Evolutionary conservation across 805 yeast genomes (phyloP), one percentile per base, ranked within the genome.

Genomic region (Lachancea waltii): DNA sequence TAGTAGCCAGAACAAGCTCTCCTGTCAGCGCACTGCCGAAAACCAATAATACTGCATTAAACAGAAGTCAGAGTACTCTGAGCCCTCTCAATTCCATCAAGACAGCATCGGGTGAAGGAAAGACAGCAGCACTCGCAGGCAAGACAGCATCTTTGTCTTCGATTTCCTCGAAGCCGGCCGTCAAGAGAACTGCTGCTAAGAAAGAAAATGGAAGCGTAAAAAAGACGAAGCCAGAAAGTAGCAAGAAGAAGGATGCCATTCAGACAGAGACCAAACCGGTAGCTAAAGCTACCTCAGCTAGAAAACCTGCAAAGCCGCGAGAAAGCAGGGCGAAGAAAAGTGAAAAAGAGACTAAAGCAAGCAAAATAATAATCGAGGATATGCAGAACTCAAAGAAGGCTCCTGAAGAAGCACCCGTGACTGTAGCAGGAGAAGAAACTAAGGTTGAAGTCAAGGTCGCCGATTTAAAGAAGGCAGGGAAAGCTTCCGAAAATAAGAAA

Each of bases 1-100:
- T 50, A 20, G 41, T 51, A 7, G 56, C 56, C 8, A 44, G 53
- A 30, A 47, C 47, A 19, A 48, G 43, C 27, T 49, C 56, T 5
- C 56, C 56, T 10, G 53, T 49, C 8, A 42, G 30, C 24, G 15
- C 16, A n/a, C 19, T 23, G n/a, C 30, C 34, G 3, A 26, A 28
- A 15, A 16, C 7, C 24, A 19, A 7, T 7, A 27, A 15, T 19
- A 17, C 30, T 10, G 19, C 19, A 7, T 26, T 32, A 16, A 36
- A 35, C 6, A 35, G 45, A 33, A 26, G 40, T 24, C 34, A 38
- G 10, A 38, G 45, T 27, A 33, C 32, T 9, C 36, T 32, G 10
- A 36, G 27, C 8, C 34, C 40, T 10, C n/a, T n/a, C 26, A 13
- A 25, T 17, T 10, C 15, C 27, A 10, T 11, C 37, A 9, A 11